phyloP scores from a whole-genome alignment of 208 protist genomes.

The Porcisia deanei region DNA sequence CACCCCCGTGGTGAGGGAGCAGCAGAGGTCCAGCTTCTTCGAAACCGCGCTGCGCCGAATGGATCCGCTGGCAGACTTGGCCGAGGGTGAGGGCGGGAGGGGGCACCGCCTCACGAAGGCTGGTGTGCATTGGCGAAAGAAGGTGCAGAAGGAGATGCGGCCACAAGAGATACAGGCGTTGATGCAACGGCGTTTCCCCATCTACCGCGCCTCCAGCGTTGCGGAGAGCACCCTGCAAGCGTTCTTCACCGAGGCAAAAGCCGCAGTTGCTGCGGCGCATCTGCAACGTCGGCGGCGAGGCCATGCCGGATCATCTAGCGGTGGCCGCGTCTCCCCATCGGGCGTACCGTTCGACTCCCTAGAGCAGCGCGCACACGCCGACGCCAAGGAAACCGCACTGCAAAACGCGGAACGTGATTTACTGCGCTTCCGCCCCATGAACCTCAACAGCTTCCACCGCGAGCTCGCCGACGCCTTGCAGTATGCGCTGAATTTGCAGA shows the following conservation, averaged over 20 bases:
- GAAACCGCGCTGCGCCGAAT: slow-evolving; percentile 23
- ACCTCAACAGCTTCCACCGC: slow-evolving; percentile 65
- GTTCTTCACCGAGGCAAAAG: slow-evolving; percentile 26
- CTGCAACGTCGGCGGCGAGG: background rate
- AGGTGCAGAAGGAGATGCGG: slow-evolving; percentile 21
- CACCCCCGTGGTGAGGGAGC: background rate
- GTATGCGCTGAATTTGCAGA: slow-evolving; percentile 60
- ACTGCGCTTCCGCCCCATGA: slow-evolving; percentile 55
- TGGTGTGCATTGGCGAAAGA: slow-evolving; percentile 7
- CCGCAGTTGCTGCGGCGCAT: slow-evolving; percentile 12
- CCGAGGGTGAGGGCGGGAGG: slow-evolving; percentile 4
- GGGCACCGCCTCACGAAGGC: slow-evolving; percentile 15
- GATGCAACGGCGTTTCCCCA: slow-evolving; percentile 40
- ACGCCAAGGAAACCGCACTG: slow-evolving; percentile 3
- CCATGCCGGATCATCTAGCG: background rate
- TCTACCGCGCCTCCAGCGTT: slow-evolving; percentile 69
- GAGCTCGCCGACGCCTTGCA: slow-evolving; percentile 67
- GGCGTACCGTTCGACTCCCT: background rate
- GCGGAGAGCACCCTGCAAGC: slow-evolving; percentile 67
- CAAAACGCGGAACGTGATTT: slow-evolving; percentile 51
- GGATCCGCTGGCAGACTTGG: slow-evolving; percentile 9
- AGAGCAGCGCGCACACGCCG: background rate
- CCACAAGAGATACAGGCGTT: slow-evolving; percentile 1
- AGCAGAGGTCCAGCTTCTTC: slow-evolving; percentile 32
- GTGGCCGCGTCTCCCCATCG: background rate